phyloP scores from a whole-genome alignment of 2,329 filamentous ascomycete genomes.

The Diaporthe capsici region DNA sequence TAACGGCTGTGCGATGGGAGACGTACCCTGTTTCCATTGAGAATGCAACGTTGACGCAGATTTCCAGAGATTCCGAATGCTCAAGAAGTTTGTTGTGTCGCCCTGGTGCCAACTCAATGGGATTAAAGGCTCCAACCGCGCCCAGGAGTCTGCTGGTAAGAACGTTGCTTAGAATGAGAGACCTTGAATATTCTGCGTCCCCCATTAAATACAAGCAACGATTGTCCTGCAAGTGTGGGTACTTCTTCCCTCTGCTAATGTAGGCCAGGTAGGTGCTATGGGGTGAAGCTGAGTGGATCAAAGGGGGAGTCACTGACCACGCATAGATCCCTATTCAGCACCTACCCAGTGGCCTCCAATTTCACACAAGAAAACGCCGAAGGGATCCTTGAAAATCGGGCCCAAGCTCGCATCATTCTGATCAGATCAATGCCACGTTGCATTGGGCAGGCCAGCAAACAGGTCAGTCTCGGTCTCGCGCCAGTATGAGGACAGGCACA shows the following conservation, averaged over 20 bases:
- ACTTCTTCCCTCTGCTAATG: constrained; percentile 13
- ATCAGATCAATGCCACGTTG: constrained; percentile 18
- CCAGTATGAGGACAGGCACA: neutral
- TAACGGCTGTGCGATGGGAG: neutral
- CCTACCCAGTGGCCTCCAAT: neutral
- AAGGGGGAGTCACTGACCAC: constrained; percentile 18
- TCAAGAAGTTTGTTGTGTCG: neutral
- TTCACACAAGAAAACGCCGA: constrained; percentile 9
- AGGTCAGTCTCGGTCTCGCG: constrained; percentile 3
- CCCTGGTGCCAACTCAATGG: neutral
- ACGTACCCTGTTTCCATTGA: constrained; percentile 19
- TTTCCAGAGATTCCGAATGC: neutral
- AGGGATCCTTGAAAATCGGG: constrained; percentile 1
- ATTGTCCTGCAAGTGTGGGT: constrained; percentile 19
- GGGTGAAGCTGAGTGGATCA: constrained; percentile 18
- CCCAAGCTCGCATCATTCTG: constrained; percentile 7
- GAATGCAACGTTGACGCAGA: neutral
- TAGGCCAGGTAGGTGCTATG: constrained; percentile 1
- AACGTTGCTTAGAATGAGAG: neutral
- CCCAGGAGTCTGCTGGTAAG: constrained; percentile 4
- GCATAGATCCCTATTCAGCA: constrained; percentile 8
- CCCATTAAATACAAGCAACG: neutral
- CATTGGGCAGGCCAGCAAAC: constrained; percentile 1
- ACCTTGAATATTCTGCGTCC: neutral
- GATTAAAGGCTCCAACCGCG: neutral